A percentile compares a stretch with the other conserved stretches of the same genome.
These are phyloP conservation scores for Imleria badia DNA, from an alignment of 768 basidiomycete genomes.

Conservation along the genomic window DNA sequence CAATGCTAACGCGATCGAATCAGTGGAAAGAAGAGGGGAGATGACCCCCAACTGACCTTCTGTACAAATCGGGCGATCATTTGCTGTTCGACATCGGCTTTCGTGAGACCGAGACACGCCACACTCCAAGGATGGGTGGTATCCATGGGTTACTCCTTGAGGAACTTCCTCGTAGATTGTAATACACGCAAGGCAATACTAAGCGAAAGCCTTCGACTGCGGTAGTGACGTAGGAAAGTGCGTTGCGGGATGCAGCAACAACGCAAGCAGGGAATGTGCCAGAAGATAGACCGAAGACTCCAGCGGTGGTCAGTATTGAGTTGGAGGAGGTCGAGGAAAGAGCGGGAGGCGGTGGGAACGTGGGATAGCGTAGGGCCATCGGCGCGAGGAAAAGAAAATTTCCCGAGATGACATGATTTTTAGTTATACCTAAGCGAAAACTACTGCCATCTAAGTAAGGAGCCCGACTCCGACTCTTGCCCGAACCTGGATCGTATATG, in stretches of 20 bases:
- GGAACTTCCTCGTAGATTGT: slow-evolving; percentile 30
- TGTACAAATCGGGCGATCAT: slow-evolving; percentile 26
- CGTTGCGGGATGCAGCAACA: slow-evolving; percentile 42
- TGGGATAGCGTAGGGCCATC: slow-evolving; percentile 54
- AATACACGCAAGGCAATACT: slow-evolving; percentile 44
- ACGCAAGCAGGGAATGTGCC: slow-evolving; percentile 56
- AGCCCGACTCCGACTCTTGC: no score
- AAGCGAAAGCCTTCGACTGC: slow-evolving; percentile 50
- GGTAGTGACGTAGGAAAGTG: slow-evolving; percentile 42
- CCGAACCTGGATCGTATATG: no score
- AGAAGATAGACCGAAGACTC: slow-evolving; percentile 55
- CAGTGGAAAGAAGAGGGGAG: not conserved
- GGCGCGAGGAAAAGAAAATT: slow-evolving; percentile 52
- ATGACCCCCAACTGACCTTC: slow-evolving; percentile 10
- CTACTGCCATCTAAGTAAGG: no score
- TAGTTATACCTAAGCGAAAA: no score
- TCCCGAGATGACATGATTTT: slow-evolving; percentile 52
- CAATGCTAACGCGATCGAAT: slow-evolving; percentile 10
- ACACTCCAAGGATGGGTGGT: slow-evolving; percentile 44
- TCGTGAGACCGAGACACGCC: slow-evolving; percentile 38
- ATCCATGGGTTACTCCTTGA: slow-evolving; percentile 22
- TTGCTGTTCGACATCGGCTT: slow-evolving; percentile 22
- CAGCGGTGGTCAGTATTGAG: slow-evolving; percentile 33
- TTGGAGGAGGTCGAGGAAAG: slow-evolving; percentile 32
- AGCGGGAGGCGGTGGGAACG: slow-evolving; percentile 25